Conservation (phyloP, 108 stramenopile genomes). For the Stephanodiscus minutulus region DNA sequence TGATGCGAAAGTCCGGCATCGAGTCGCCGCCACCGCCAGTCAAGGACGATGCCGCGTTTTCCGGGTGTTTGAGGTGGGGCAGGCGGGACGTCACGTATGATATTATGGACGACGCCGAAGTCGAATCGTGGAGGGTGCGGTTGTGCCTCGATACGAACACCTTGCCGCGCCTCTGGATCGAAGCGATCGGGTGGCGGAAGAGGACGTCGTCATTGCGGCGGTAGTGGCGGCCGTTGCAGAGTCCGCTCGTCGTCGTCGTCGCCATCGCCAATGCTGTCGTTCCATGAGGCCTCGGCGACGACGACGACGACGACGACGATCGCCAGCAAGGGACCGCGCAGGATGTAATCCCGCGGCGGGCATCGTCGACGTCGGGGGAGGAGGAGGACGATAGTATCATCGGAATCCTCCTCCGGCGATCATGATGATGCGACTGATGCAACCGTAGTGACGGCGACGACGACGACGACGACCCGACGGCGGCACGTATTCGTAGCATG, state of each 20-base stretch:
- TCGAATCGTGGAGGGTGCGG: constrained; percentile 46
- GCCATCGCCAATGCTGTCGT: not conserved
- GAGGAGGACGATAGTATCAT: too few relatives aligned
- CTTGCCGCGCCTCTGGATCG: constrained; percentile 44
- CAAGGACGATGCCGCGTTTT: too few relatives aligned
- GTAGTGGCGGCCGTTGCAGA: not conserved
- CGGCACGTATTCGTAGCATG: too few relatives aligned
- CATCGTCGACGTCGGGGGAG: too few relatives aligned
- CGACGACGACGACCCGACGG: too few relatives aligned
- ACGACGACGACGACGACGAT: not conserved
- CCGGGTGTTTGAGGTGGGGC: constrained; percentile 32
- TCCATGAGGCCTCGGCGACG: not conserved
- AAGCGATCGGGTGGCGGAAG: not conserved
- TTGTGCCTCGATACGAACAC: constrained; percentile 82
- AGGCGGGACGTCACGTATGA: constrained; percentile 44
- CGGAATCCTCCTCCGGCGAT: too few relatives aligned
- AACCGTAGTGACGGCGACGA: too few relatives aligned
- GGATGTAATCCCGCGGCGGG: too few relatives aligned
- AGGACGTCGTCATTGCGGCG: not conserved
- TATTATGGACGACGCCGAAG: constrained; percentile 55
- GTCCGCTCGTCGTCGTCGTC: not conserved
- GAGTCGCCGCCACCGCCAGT: constrained; percentile 7
- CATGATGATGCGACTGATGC: too few relatives aligned
- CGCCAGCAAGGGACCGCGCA: not conserved
- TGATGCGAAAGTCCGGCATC: constrained; percentile 47